Base-by-base conservation (phyloP, 2,329 filamentous ascomycete genomes). In the Pestalotiopsis sp. region DNA sequence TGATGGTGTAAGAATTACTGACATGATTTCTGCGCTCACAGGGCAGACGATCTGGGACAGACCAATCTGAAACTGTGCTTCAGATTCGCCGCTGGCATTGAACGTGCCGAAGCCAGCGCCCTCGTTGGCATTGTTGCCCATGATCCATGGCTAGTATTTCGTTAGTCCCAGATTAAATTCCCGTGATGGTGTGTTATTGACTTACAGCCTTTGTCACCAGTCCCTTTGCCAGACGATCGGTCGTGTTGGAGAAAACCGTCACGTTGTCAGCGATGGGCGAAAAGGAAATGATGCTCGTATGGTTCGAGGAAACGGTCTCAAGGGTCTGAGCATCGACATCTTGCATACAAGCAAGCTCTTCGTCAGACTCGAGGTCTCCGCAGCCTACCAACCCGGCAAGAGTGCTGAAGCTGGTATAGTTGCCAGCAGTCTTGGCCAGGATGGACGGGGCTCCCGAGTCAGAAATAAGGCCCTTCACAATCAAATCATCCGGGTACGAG, bases 401-500 rank as follows among this genome's bases (percentile, higher is more conserved):
- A 38, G 72, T 71, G 11, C 72, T 74, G 70, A 78, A 78, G 62
- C 72, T 74, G 17, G 67, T 63, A 41, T 72, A 71, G 41, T 77
- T 71, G 14, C 65, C 65, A 23, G 36, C 57, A 13, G 80, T 80
- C 69, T 82, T 76, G 6, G 76, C 78, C 27, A 80, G 76, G 58
- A 80, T 81, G 12, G 78, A 80, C 45, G 75, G 75, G 72, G 74
- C 80, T 67, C 80, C 79, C 31, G 73, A 73, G 49, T 72, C 70
- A 25, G 75, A 75, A 70, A 75, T 80, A 71, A 78, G 78, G 56
- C 77, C 80, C 68, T 78, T 80, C 58, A 80, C 80, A 17, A 78
- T 78, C 20, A 77, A 78, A 63, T 75, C 68, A n/a, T 67, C 36
- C 6, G 58, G 64, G n/a, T 70, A 69, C 5, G 68, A 66, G 38